A percentile compares a stretch with the other conserved stretches of the same genome.
phyloP scores from a whole-genome alignment of 1,284 basidiomycete species.

The Apiotrichum montevideense region DNA sequence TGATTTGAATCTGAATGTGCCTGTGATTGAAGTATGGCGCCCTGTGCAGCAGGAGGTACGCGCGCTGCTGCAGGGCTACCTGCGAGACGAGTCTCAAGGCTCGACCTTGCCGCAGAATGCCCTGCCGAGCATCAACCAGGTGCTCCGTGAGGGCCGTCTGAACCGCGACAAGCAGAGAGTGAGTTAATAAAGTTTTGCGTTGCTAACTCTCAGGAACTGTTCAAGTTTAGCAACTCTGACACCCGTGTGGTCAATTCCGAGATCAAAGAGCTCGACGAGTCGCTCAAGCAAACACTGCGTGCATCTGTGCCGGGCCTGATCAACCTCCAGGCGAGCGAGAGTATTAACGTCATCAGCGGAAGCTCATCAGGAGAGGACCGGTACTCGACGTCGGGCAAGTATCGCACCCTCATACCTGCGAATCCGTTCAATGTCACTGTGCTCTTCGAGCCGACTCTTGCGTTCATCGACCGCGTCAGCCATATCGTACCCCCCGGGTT shows the following conservation, averaged over 20 bases:
- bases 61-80: slow-evolving; percentile 80
- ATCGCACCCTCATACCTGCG: slow-evolving; percentile 78
- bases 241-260: slow-evolving; percentile 61
- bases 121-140: slow-evolving; percentile 88
- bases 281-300: slow-evolving; percentile 73
- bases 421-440: slow-evolving; percentile 93
- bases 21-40: slow-evolving; percentile 81
- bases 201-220: slow-evolving; percentile 50
- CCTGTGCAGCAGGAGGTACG: slow-evolving; percentile 87
- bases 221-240: slow-evolving; percentile 86
- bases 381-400: slow-evolving; percentile 61
- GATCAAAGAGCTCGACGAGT: slow-evolving; percentile 74
- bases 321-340: slow-evolving; percentile 52
- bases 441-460: slow-evolving; percentile 85
- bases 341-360: slow-evolving; percentile 50
- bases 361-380: slow-evolving; percentile 57
- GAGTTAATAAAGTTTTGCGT: slow-evolving; percentile 47
- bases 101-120: slow-evolving; percentile 71
- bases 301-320: slow-evolving; percentile 92
- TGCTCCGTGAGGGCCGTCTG: slow-evolving; percentile 75
- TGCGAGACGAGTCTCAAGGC: slow-evolving; percentile 80
- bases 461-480: slow-evolving; percentile 67
- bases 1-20: slow-evolving; percentile 59
- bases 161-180: slow-evolving; percentile 65
- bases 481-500: slow-evolving; percentile 66